A percentile compares a stretch with the other conserved stretches of the same genome.
Conservation (phyloP, 2,329 filamentous ascomycete genomes). For the Arthroderma uncinatum region DNA sequence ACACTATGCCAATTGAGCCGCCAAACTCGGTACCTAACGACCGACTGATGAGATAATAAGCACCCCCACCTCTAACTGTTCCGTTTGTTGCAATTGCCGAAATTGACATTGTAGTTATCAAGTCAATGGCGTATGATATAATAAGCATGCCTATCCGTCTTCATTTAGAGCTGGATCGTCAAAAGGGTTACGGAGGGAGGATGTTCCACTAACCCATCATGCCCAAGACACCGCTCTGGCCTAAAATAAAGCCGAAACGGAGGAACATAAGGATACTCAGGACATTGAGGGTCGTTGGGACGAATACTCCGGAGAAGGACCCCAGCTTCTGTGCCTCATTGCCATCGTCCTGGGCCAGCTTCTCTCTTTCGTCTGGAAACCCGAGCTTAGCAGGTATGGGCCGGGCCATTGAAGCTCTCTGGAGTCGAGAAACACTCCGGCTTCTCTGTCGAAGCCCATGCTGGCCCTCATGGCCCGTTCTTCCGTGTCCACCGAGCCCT, state of each 20-base stretch:
- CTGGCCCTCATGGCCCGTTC: not conserved
- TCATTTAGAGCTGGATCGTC: conserved; percentile 16
- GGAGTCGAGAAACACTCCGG: conserved; percentile 7
- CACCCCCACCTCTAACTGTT: conserved; percentile 74
- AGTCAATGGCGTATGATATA: conserved; percentile 65
- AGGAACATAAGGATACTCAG: conserved; percentile 88
- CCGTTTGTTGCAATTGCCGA: conserved; percentile 86
- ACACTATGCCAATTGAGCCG: conserved; percentile 75
- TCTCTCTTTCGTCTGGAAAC: conserved; percentile 25
- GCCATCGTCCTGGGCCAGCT: conserved; percentile 19
- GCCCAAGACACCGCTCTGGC: conserved; percentile 65
- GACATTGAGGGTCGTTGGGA: conserved; percentile 81
- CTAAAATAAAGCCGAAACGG: conserved; percentile 73
- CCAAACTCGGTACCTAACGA: conserved; percentile 81
- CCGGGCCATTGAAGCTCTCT: conserved; percentile 13
- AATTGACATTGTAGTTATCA: conserved; percentile 75
- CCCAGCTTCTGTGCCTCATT: conserved; percentile 53
- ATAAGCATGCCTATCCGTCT: conserved; percentile 52
- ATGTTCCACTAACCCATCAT: conserved; percentile 55
- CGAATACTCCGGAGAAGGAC: conserved; percentile 67
- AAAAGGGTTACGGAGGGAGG: not conserved
- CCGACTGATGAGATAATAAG: conserved; percentile 79
- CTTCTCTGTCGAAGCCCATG: conserved; percentile 5
- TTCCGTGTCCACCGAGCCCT: not conserved
- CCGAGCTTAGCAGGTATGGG: conserved; percentile 13